Conservation (phyloP, 164 flowering plant genomes). For the Chloranthus sessilifolius region DNA sequence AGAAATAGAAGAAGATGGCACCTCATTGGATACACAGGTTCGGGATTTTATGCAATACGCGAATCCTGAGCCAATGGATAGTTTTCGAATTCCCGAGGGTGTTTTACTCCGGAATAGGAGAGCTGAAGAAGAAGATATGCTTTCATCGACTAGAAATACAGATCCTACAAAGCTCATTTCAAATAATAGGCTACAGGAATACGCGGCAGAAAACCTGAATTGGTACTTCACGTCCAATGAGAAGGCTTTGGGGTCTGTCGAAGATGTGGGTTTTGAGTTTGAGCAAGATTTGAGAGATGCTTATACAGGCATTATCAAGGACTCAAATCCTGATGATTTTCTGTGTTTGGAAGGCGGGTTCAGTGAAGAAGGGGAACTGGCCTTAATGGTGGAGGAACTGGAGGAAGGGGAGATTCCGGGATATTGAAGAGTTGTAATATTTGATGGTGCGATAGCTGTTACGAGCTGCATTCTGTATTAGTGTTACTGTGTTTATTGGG, state of each 20-base stretch:
- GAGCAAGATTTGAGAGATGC: slow-evolving; percentile 55
- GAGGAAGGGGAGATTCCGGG: slow-evolving; percentile 72
- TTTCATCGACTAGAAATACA: slow-evolving; percentile 1
- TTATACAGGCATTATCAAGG: slow-evolving; percentile 43
- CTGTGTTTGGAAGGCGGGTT: slow-evolving; percentile 46
- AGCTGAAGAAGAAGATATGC: slow-evolving; percentile 9
- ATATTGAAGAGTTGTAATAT: no score
- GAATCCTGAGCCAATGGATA: slow-evolving; percentile 12
- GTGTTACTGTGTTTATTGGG: no score
- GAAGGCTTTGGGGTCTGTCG: slow-evolving; percentile 13
- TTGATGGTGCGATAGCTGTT: no score
- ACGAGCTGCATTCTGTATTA: no score
- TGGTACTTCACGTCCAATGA: slow-evolving; percentile 4
- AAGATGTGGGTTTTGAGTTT: slow-evolving; percentile 38
- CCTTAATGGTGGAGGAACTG: slow-evolving; percentile 34
- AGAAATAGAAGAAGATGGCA: slow-evolving; percentile 47
- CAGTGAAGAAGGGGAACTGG: slow-evolving; percentile 13
- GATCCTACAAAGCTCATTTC: neutral
- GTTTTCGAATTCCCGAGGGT: neutral
- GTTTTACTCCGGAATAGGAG: neutral
- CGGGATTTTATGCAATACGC: slow-evolving; percentile 36
- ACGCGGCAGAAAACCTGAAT: slow-evolving; percentile 4
- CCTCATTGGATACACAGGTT: slow-evolving; percentile 37
- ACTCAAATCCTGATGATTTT: slow-evolving; percentile 56
- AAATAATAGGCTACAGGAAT: neutral